Conservation (phyloP, 2,329 filamentous ascomycete genomes). For the Immersiporthe knoxdaviesiana region DNA sequence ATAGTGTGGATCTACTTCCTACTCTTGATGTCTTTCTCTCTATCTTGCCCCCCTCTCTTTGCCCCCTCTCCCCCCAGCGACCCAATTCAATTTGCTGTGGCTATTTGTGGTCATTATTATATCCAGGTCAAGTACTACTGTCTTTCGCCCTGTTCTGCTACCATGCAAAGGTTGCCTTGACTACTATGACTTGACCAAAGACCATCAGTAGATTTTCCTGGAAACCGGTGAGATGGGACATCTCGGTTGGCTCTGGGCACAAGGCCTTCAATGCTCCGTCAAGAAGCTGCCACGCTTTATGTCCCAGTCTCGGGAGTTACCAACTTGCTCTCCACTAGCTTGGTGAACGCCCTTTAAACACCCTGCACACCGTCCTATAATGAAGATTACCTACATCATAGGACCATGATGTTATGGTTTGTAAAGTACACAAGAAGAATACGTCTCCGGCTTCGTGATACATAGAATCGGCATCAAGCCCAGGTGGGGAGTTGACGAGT, state of each 20-base stretch:
- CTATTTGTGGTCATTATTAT: neutral
- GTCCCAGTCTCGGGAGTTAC: neutral
- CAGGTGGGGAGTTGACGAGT: too few relatives aligned
- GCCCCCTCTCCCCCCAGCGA: too few relatives aligned
- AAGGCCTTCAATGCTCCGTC: neutral
- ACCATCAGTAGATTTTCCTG: too few relatives aligned
- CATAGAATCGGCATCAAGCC: too few relatives aligned
- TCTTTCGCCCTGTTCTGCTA: neutral
- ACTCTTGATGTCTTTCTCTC: neutral
- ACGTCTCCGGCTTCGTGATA: too few relatives aligned
- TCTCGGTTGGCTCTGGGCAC: neutral
- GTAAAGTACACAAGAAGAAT: too few relatives aligned
- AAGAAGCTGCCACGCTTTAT: neutral
- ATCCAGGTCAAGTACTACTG: neutral
- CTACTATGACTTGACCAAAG: neutral
- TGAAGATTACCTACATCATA: too few relatives aligned
- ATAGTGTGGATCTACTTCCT: neutral
- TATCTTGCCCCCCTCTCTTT: neutral
- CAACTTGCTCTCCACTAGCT: neutral
- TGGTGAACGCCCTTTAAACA: too few relatives aligned
- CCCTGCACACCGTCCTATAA: too few relatives aligned
- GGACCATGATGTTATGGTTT: too few relatives aligned
- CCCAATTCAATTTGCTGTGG: neutral
- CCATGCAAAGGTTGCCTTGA: neutral
- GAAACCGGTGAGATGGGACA: neutral